Percentiles rank a stretch among this genome's conserved stretches.
phyloP scores from a whole-genome alignment of 2,329 filamentous ascomycete species.

The Fusarium subtropicale region DNA sequence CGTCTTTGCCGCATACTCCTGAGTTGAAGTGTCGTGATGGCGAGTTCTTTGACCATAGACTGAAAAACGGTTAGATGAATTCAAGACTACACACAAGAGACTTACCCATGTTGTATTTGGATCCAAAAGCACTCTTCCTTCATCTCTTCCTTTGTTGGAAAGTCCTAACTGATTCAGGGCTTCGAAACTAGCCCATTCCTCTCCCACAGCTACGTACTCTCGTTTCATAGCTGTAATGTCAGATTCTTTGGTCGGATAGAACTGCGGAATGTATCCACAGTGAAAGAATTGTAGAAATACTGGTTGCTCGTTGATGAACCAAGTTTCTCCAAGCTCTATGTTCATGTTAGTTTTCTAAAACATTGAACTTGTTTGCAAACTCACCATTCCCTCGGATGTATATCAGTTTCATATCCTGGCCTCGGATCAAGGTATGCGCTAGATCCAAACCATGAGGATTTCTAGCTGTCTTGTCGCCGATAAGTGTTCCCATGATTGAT shows the following conservation, averaged over 20 bases:
- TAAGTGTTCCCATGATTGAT: conserved; percentile 22
- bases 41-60: conserved; percentile 30
- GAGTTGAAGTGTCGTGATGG: conserved; percentile 17
- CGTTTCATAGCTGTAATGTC: conserved; percentile 1
- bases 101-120: conserved; percentile 26
- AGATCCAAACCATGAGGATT: conserved; percentile 18
- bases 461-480: conserved; percentile 26
- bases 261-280: conserved; percentile 22
- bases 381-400: conserved; percentile 30
- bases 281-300: conserved; percentile 31
- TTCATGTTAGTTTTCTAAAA: not conserved
- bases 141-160: conserved; percentile 1
- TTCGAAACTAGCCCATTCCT: conserved; percentile 31
- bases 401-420: conserved; percentile 5
- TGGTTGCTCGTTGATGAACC: conserved; percentile 30
- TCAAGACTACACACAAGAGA: fast-evolving
- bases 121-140: conserved; percentile 11
- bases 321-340: conserved; percentile 24
- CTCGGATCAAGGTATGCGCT: conserved; percentile 13
- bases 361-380: fast-evolving
- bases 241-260: conserved; percentile 13
- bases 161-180: conserved; percentile 22
- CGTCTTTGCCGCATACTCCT: conserved; percentile 31
- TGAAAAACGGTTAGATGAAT: not conserved
- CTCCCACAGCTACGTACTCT: conserved; percentile 23